Base-by-base conservation (phyloP, 2,329 filamentous ascomycete species). In the Xylaria sp. region DNA sequence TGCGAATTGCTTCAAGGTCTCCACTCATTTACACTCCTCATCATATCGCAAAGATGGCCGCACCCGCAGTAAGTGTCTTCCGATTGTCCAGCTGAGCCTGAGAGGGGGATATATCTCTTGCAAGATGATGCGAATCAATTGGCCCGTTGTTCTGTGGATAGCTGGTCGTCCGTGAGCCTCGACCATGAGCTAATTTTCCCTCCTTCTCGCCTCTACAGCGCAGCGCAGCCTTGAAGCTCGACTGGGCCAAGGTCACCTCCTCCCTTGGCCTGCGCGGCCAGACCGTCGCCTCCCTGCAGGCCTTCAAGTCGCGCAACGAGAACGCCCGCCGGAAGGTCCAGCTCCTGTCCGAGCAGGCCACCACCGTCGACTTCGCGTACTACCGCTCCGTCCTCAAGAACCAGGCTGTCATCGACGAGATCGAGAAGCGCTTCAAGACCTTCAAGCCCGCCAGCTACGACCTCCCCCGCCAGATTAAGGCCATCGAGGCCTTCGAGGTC, bases 231-330 rank as follows among this genome's bases (percentile, higher is more conserved):
- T 86, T 95, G 80, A 99, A 97, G 87, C 86, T 99, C 84, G 94
- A 99, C 88, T 99, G 94, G 94, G 86, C 86, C 81, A 94, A 95
- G 82, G 86, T 99, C 74, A 89, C 89, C 79, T 86, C 85, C 80
- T 95, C 93, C 75, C 92, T 99, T 73, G 93, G 93, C 77, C 91
- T 99, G 78, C 91, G 91, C 78, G 94, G 94, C 77, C 90, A 92
- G 82, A 99, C 94, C 70, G 92, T 91, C 70, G 80, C 88, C 72
- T 89, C 93, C 64, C 91, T 99, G 64, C 89, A 93, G 77, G 85
- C 91, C 68, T 99, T 99, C 89, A 99, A 99, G 87, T 94, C 96
- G 87, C 92, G 94, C 81, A 97, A 97, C 84, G 94, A 99, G 76
- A 92, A 97, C 76, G 93, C 91, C 75, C 92, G 93, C 80, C 93